Evolutionary conservation across 73 alveolate species (phyloP).

Genomic region (Diophrys appendiculata): DNA sequence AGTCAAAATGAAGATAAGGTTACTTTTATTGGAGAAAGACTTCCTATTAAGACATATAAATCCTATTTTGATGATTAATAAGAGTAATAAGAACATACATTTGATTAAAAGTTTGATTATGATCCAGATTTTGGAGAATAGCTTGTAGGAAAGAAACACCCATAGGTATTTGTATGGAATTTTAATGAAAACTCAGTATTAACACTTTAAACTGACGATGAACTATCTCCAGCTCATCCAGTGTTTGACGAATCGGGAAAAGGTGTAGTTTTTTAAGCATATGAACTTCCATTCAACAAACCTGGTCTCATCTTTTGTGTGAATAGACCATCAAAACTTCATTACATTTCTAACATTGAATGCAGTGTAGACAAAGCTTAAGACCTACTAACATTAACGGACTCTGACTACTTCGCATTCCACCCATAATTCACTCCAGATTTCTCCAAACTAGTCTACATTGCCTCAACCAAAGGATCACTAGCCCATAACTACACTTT

Average conservation of each 20-base stretch:
- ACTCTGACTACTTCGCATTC: slow-evolving; percentile 14
- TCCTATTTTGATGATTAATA: slow-evolving; percentile 44
- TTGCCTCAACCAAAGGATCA: slow-evolving; percentile 24
- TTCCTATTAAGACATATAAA: slow-evolving; percentile 32
- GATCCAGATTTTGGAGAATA: slow-evolving; percentile 54
- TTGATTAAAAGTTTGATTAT: slow-evolving; percentile 25
- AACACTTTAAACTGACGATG: slow-evolving; percentile 25
- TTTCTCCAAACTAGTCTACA: slow-evolving; percentile 18
- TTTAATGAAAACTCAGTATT: slow-evolving; percentile 12
- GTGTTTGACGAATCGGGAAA: slow-evolving; percentile 47
- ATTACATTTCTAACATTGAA: slow-evolving; percentile 21
- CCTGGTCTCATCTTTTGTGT: slow-evolving; percentile 48
- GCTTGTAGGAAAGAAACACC: slow-evolving; percentile 29
- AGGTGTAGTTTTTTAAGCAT: slow-evolving; percentile 47
- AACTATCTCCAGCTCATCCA: slow-evolving; percentile 46
- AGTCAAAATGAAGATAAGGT: slow-evolving; percentile 28
- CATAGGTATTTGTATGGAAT: slow-evolving; percentile 29
- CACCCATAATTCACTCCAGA: slow-evolving; percentile 40
- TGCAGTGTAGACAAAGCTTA: neutral
- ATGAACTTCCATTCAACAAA: slow-evolving; percentile 9
- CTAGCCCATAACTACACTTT: slow-evolving; percentile 36
- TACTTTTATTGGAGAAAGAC: slow-evolving; percentile 58
- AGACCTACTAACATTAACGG: neutral
- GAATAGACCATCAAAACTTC: slow-evolving; percentile 50
- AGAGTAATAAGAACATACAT: slow-evolving; percentile 9